Percentiles rank a stretch among this genome's conserved stretches.
phyloP scores from a whole-genome alignment of 768 basidiomycete species.

The Roridomyces roridus region DNA sequence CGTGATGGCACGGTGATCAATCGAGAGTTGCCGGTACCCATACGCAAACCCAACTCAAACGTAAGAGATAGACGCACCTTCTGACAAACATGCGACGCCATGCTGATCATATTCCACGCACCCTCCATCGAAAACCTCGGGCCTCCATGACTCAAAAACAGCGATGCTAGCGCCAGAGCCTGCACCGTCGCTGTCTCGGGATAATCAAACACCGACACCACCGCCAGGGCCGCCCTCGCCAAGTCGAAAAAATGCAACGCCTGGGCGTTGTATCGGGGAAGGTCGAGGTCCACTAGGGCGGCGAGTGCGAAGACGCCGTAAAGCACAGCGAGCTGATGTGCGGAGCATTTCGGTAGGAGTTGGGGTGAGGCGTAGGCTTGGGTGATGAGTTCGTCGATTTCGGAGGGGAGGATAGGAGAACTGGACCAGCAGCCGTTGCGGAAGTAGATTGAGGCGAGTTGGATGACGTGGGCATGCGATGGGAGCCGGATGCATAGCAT shows the following conservation, averaged over 20 bases:
- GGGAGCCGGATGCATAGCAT: not conserved
- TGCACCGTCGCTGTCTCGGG: slow-evolving; percentile 23
- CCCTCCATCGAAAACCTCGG: slow-evolving; percentile 33
- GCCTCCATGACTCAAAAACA: slow-evolving; percentile 19
- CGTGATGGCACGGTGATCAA: too few relatives aligned
- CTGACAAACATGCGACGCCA: slow-evolving; percentile 34
- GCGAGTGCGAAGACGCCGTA: slow-evolving; percentile 28
- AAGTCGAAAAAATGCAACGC: slow-evolving; percentile 26
- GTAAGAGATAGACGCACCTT: not conserved
- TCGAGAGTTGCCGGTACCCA: too few relatives aligned
- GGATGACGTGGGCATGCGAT: not conserved
- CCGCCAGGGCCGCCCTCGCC: slow-evolving; percentile 16
- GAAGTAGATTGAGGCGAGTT: slow-evolving; percentile 7
- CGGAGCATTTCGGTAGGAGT: not conserved
- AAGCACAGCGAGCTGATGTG: not conserved
- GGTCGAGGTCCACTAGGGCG: slow-evolving; percentile 41
- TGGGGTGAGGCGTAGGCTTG: not conserved
- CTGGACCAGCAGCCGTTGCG: slow-evolving; percentile 6
- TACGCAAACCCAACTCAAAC: too few relatives aligned
- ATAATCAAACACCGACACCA: slow-evolving; percentile 13
- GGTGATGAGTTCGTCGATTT: slow-evolving; percentile 4
- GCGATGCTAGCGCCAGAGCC: slow-evolving; percentile 20
- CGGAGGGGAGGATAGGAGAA: not conserved
- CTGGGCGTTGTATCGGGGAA: slow-evolving; percentile 34
- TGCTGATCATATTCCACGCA: slow-evolving; percentile 38